phyloP scores from a whole-genome alignment of 2,329 filamentous ascomycete genomes.

The Aspergillus sp. region DNA sequence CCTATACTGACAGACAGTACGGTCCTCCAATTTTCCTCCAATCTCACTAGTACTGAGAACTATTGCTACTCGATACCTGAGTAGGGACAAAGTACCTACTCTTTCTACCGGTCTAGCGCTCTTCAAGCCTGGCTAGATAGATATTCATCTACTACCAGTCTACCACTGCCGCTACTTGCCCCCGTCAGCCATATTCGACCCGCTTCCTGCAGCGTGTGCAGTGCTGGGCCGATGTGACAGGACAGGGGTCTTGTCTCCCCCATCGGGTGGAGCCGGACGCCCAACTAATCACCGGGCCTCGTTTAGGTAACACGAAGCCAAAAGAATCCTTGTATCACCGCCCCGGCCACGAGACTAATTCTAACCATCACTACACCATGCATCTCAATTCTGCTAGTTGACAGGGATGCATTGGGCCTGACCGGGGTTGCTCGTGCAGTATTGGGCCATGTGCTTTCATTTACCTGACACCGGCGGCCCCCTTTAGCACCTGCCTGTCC shows the following conservation, averaged over 20 bases:
- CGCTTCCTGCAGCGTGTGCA: neutral
- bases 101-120: too few species aligned
- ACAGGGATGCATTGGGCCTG: neutral
- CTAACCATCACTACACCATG: neutral
- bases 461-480: constrained; percentile 1
- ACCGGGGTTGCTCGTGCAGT: constrained; percentile 5
- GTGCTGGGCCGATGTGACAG: neutral
- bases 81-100: too few species aligned
- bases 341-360: constrained; percentile 4
- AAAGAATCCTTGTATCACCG: neutral
- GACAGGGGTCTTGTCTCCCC: neutral
- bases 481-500: constrained; percentile 1
- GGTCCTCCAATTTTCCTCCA: too few species aligned
- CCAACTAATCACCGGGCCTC: neutral
- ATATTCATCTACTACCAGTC: too few species aligned
- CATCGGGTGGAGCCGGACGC: neutral
- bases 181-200: neutral
- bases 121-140: too few species aligned
- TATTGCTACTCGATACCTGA: too few species aligned
- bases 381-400: neutral
- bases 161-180: too few species aligned
- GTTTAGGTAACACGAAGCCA: neutral
- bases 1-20: too few species aligned
- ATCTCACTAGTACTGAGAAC: too few species aligned
- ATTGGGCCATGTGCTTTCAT: constrained; percentile 10